Evolutionary conservation across 2,329 filamentous ascomycete genomes (phyloP).

Genomic region (Colletotrichum sp.): DNA sequence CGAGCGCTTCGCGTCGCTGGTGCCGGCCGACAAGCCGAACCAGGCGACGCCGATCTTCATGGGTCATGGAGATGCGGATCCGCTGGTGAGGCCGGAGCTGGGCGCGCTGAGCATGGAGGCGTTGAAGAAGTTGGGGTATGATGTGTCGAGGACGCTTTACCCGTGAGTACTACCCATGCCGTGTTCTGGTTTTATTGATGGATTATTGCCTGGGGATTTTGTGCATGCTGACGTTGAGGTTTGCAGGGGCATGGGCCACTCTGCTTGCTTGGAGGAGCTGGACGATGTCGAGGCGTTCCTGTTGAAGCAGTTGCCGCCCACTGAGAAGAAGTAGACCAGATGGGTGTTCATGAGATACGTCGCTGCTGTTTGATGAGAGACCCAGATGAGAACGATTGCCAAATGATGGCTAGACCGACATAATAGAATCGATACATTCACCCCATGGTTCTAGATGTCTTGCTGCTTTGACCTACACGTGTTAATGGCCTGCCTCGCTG

Average conservation of each 20-base stretch:
- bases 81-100: constrained; percentile 71
- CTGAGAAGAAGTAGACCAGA: constrained; percentile 31
- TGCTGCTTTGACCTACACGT: too few species aligned
- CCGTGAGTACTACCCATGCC: constrained; percentile 43
- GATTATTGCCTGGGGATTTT: too few species aligned
- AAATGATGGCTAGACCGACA: too few species aligned
- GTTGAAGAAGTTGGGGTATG: constrained; percentile 72
- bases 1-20: constrained; percentile 46
- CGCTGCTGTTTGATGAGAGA: too few species aligned
- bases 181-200: not conserved
- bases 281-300: constrained; percentile 76
- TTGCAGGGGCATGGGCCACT: constrained; percentile 72
- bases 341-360: too few species aligned
- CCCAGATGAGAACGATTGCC: too few species aligned
- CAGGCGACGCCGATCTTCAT: constrained; percentile 84
- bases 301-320: constrained; percentile 47
- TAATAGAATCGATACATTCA: too few species aligned
- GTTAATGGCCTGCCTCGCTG: too few species aligned
- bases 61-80: constrained; percentile 83
- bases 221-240: not conserved
- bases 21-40: constrained; percentile 55
- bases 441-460: too few species aligned
- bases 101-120: constrained; percentile 70
- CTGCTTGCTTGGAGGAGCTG: constrained; percentile 78
- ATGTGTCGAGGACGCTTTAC: constrained; percentile 80